Percentiles rank a stretch among this genome's conserved stretches.
These are phyloP conservation scores for Gloeophyllum trabeum DNA, from an alignment of 768 basidiomycete species.

Conservation along the genomic window DNA sequence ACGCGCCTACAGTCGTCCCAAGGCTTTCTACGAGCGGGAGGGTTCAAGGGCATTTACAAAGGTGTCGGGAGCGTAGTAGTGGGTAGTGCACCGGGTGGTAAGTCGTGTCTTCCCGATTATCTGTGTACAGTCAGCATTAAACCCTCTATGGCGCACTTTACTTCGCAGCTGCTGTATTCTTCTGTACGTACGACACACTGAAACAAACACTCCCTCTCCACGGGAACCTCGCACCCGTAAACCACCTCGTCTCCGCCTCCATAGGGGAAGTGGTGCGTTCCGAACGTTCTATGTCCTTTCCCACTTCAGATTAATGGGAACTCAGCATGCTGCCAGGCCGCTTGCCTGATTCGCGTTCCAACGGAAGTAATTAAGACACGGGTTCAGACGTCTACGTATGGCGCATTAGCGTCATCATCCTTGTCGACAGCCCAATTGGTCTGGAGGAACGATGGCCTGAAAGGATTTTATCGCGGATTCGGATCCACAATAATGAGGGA, in stretches of 20 bases:
- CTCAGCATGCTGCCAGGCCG: constrained; percentile 35
- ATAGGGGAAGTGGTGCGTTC: constrained; percentile 40
- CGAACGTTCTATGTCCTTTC: neutral
- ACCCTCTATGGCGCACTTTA: constrained; percentile 3
- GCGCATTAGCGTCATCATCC: constrained; percentile 41
- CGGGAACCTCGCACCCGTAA: constrained; percentile 51
- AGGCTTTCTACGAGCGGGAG: constrained; percentile 80
- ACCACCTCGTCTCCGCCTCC: constrained; percentile 42
- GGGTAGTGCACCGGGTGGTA: constrained; percentile 93
- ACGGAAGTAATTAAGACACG: constrained; percentile 96
- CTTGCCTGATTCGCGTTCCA: constrained; percentile 88
- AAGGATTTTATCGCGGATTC: constrained; percentile 85
- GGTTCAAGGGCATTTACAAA: constrained; percentile 84
- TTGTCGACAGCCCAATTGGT: constrained; percentile 45
- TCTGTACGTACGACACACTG: constrained; percentile 85
- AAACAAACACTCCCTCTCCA: constrained; percentile 64
- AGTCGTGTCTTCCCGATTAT: too few species aligned
- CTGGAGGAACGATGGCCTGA: constrained; percentile 48
- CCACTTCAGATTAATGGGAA: constrained; percentile 4
- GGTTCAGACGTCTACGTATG: constrained; percentile 77
- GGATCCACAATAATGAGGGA: constrained; percentile 66
- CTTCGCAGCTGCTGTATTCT: constrained; percentile 86
- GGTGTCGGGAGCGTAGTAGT: constrained; percentile 91
- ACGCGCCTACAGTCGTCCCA: constrained; percentile 85
- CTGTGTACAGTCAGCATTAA: neutral